A percentile compares a stretch with the other conserved stretches of the same genome.
phyloP scores from a whole-genome alignment of 2,329 filamentous ascomycete genomes.

The Epichloe coenophiala region DNA sequence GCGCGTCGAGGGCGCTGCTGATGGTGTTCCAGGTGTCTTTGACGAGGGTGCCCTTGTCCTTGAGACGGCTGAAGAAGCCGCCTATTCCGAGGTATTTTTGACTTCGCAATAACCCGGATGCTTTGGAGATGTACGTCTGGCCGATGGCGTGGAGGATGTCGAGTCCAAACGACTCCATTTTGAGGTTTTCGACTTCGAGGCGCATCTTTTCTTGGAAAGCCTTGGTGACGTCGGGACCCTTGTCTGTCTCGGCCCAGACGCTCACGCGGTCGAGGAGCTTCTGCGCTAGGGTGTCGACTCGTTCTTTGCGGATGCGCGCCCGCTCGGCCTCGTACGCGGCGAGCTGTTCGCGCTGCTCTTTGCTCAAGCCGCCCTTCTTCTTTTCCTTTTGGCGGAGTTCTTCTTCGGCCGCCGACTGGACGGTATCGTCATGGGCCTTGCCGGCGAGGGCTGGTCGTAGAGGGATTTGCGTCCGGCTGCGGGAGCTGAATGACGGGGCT shows the following conservation, averaged over 20 bases:
- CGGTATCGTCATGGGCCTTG: constrained; percentile 56
- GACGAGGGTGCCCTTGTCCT: constrained; percentile 91
- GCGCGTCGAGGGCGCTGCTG: constrained; percentile 86
- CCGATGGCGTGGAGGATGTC: constrained; percentile 95
- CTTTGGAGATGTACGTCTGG: constrained; percentile 78
- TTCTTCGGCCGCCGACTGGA: constrained; percentile 52
- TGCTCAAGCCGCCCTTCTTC: constrained; percentile 75
- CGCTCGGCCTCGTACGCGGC: constrained; percentile 81
- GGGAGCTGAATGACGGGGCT: constrained; percentile 28
- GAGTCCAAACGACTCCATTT: constrained; percentile 97
- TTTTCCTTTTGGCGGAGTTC: constrained; percentile 44
- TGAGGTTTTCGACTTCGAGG: constrained; percentile 91
- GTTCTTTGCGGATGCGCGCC: constrained; percentile 70
- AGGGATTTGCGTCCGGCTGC: constrained; percentile 40
- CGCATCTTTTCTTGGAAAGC: constrained; percentile 91
- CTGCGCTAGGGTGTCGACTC: constrained; percentile 67
- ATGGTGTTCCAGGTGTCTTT: constrained; percentile 99
- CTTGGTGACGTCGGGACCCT: constrained; percentile 65
- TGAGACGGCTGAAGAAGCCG: constrained; percentile 85
- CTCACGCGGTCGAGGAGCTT: constrained; percentile 85
- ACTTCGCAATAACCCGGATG: constrained; percentile 74
- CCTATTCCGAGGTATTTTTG: constrained; percentile 95
- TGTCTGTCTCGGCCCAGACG: constrained; percentile 96
- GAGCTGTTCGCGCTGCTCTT: constrained; percentile 88
- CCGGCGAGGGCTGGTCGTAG: constrained; percentile 82